Percentiles rank a stretch among this genome's conserved stretches.
phyloP scores from a whole-genome alignment of 139 green algal species.

The Micractinium conductrix region DNA sequence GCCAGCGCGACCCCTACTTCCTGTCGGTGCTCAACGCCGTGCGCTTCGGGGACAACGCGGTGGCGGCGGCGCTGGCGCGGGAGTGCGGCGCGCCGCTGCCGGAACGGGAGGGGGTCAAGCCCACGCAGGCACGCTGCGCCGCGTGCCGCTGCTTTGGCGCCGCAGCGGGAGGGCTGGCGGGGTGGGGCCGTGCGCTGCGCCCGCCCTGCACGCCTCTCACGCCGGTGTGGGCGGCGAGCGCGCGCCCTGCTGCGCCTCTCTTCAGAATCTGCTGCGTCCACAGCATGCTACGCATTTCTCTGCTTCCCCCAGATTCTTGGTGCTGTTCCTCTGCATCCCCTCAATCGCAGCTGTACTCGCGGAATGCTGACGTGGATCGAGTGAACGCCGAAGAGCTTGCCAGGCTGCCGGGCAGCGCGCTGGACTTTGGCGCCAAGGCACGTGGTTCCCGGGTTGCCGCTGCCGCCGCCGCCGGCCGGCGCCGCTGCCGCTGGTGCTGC shows the following conservation, averaged over 20 bases:
- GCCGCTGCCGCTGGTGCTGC: too few relatives aligned
- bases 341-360: constrained; percentile 49
- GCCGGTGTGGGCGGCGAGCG: too few relatives aligned
- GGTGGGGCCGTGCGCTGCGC: too few relatives aligned
- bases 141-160: too few relatives aligned
- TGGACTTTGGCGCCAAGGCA: not conserved
- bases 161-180: too few relatives aligned
- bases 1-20: constrained; percentile 63
- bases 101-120: constrained; percentile 55
- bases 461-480: too few relatives aligned
- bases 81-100: constrained; percentile 50
- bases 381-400: constrained; percentile 61
- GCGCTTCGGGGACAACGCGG: constrained; percentile 40
- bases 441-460: too few relatives aligned
- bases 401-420: constrained; percentile 13
- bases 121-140: constrained; percentile 45
- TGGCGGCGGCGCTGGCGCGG: constrained; percentile 35
- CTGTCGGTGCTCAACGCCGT: constrained; percentile 66
- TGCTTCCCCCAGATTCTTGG: too few relatives aligned
- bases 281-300: too few relatives aligned
- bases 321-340: not conserved
- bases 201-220: too few relatives aligned
- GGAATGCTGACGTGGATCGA: constrained; percentile 71
- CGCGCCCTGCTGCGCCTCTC: too few relatives aligned
- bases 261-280: too few relatives aligned